Evolutionary conservation across 768 basidiomycete genomes (phyloP), one percentile per base, ranked within the genome.

Genomic region (Lactifluus rugatus): DNA sequence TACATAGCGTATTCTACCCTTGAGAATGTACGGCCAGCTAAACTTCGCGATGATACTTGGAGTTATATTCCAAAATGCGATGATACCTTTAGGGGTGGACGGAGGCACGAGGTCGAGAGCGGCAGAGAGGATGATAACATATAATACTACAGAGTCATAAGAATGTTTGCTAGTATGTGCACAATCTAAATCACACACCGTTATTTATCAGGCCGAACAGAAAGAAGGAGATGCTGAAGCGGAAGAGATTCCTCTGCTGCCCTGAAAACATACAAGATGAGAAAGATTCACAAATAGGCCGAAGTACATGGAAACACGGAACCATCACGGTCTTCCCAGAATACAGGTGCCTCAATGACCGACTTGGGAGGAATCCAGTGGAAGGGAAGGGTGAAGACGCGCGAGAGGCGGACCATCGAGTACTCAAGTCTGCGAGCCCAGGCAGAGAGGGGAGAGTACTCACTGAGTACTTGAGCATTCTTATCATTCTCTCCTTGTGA

Each of bases 101-200:
- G 90, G 84, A 8, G 93, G 89, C 1, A 96, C 93, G 3, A 99
- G 80, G 67, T 99, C 96, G 3, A 97, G 76, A 1, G 96, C 96
- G 6, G 95, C 95, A 1, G 92, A 95, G 19, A 99, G 81, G 61
- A 98, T 96, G 60, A 98, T 88, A 37, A 99, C 95, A 72, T 98
- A 96, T 56, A 95, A 76, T 5, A 96, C 93, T 93, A 45, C 26
- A 37, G 26, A 42, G 51, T 5, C 48, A 57, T 9, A 62, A 45
- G 46, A 25, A 51, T 53, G 19, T 45, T 53, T 36, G 11, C 41
- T 14, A 23, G 23, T 25, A 55, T 31, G 54, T 25, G 17, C n/a
- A 26, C 13, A 26, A 31, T 47, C 6, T 48, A 23, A 25, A 10
- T 6, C 21, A 14, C 71, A 28, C 54, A 88, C 92, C 91, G 66